These are phyloP conservation scores for Didymosphaeria variabile DNA, from an alignment of 2,329 filamentous ascomycete species.

Conservation along the genomic window DNA sequence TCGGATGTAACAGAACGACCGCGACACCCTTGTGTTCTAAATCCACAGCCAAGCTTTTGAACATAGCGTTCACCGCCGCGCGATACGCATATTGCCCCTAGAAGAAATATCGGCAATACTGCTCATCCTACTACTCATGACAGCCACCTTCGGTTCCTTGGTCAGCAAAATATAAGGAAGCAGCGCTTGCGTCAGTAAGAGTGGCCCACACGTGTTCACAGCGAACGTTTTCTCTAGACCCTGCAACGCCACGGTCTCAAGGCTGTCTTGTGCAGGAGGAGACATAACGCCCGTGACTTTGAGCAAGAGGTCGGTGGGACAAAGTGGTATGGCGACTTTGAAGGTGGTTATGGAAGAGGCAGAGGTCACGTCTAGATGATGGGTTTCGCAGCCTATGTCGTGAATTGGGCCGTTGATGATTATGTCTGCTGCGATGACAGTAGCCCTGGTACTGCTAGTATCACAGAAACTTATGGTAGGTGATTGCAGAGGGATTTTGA, in stretches of 20 bases:
- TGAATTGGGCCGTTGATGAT: slow-evolving; percentile 42
- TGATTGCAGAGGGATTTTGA: neutral
- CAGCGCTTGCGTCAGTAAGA: slow-evolving; percentile 56
- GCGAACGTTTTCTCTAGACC: slow-evolving; percentile 51
- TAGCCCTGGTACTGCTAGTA: slow-evolving; percentile 33
- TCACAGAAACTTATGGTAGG: no score
- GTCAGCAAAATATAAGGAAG: slow-evolving; percentile 52
- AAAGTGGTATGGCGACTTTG: slow-evolving; percentile 37
- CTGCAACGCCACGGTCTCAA: slow-evolving; percentile 40
- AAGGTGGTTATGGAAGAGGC: slow-evolving; percentile 47
- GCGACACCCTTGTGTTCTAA: slow-evolving; percentile 51
- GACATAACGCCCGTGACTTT: slow-evolving; percentile 53
- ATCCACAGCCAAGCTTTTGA: slow-evolving; percentile 56
- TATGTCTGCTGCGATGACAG: slow-evolving; percentile 44
- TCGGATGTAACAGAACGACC: slow-evolving; percentile 56
- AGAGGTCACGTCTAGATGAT: slow-evolving; percentile 47
- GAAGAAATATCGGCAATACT: slow-evolving; percentile 54
- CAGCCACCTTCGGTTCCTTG: slow-evolving; percentile 47
- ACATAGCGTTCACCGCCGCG: slow-evolving; percentile 55
- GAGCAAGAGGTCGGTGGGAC: slow-evolving; percentile 49
- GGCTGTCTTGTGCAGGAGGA: slow-evolving; percentile 41
- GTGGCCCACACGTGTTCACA: slow-evolving; percentile 56
- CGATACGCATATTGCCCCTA: slow-evolving; percentile 57
- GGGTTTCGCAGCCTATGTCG: slow-evolving; percentile 40
- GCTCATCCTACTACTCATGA: slow-evolving; percentile 56